Base-by-base conservation (phyloP, 805 yeast genomes). In the Schwanniomyces occidentalis region DNA sequence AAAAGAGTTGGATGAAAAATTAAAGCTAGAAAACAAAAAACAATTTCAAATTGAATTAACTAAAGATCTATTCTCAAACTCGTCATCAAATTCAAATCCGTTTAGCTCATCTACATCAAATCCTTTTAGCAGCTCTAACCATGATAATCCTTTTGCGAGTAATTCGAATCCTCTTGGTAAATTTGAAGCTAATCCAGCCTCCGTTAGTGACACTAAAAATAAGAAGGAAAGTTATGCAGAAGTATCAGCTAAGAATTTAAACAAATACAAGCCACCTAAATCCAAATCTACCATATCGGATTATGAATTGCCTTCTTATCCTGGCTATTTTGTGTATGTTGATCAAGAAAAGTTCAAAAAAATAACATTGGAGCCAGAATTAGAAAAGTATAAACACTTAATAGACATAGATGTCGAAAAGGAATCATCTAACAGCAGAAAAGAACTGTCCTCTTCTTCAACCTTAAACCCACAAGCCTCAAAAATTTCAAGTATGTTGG, bases 261-360 rank as follows among this genome's bases (percentile, higher is more conserved):
- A 16, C 13, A 28, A 19, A 8, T 14, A 21, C 13, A 19, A 13
- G 9, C 5, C 8, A 10, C 26, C 20, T 10, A 12, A n/a, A 26
- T n/a, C 27, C 10, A 14, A 17, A 8, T 14, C 13, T 7, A 9
- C 27, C 4, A 39, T 40, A 35, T 49, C 29, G 12, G 17, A 35
- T 6, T 32, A 30, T 7, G 48, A 58, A 15, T 48, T 70, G 4
- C 83, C 84, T 14, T 51, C 61, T 15, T 85, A 76, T 45, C 81
- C 82, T 4, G 90, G 89, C 4, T 80, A 57, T 51, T 75, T 83
- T 45, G 52, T 88, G 3, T 85, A 76, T 51, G 82, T 87, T 4
- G 95, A 86, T 29, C 71, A 72, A 33, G 97, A 90, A 55, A 71
- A 61, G 28, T 69, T 82, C 50, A 76, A 75, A 49, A 73, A 73